Base-by-base conservation (phyloP, 1,139 yeast genomes). In the Kluyveromyces sp. region DNA sequence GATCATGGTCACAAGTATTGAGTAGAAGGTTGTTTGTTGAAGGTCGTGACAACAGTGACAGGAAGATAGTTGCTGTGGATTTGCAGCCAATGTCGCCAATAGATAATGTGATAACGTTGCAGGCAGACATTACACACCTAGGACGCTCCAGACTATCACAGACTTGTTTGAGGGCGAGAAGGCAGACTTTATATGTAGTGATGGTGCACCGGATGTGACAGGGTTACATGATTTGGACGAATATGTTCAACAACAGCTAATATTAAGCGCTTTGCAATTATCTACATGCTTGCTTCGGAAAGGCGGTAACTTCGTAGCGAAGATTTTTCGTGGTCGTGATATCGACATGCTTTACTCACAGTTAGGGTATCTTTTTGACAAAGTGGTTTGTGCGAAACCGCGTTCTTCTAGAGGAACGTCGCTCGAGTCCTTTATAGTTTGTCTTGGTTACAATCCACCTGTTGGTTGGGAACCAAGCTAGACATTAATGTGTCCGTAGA, bases 131-230 rank as follows among this genome's bases (percentile, higher is more conserved):
- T 54, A 92, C 98, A 3, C 97, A 92, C 97, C 98, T 7, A 78
- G 79, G 60, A 92, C 98, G 0, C 71, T 92, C 46, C 75, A 76
- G 43, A 75, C 74, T 57, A 92, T 92, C 41, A 69, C 86, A 55
- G 84, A 81, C 37, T 75, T 83, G 34, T 92, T 92, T 69, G 94
- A 87, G 34, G 96, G 96, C 39, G 87, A 86, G 56, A 81, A 85
- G 45, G 97, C 97, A 0, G 98, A 92, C 64, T 84, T n/a, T 61
- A 96, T 92, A 1, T 87, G 96, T 58, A 84, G 95, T 54, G 98
- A 92, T 65, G 98, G 98, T 45, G 98, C 98, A 0, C 98, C 98
- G 1, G 98, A 92, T 67, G 98, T 92, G 28, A 94, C 98, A 0
- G 98, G 98, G 1, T 67, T 92, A 46, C 98, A 94, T 63, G 98